Base-by-base conservation (phyloP, 768 basidiomycete genomes). In the Strobilomyces echinocephalus region DNA sequence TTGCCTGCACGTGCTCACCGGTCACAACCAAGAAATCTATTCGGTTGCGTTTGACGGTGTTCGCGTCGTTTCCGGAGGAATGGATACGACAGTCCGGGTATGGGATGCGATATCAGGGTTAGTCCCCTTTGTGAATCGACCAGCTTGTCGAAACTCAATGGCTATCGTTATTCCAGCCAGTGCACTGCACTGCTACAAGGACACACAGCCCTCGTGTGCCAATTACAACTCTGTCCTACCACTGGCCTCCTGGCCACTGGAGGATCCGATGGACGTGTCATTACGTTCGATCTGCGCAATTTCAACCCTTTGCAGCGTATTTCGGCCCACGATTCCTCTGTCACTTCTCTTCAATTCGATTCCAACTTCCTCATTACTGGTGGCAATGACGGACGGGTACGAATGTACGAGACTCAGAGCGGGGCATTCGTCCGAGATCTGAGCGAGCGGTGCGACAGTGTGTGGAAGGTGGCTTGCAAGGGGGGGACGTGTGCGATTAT, bases 181-280 rank as follows among this genome's bases (percentile, higher is more conserved):
- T 95, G 93, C 64, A 63, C 85, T 10, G 94, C 93, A 2, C 79
- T 94, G 16, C 77, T 97, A 0, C 88, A 91, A 71, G 93, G 90
- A 4, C 95, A 97, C 70, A 93, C 91, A 0, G 86, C 90, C 1
- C 86, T 97, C 50, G 91, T 97, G 30, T 95, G 92, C 60, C 90
- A 94, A 64, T 75, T 97, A 9, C 91, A 93, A 63, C 80, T 95
- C 43, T 82, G 82, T 8, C 80, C 83, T 26, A 75, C 70, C 15
- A 55, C 65, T 7, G 69, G 62, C 42, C 70, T 84, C 42, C 83
- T 94, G 53, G 84, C 85, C 28, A 93, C 92, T 0, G 91, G 90
- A 49, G 88, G 87, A 6, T 91, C 93, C 1, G 93, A 95, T 61
- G 95, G 95, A 4, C 84, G 91, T 1, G 84, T 89, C 42, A 84